Base-by-base conservation (phyloP, 2,329 filamentous ascomycete genomes). In the Teratosphaeria epicoccoides region DNA sequence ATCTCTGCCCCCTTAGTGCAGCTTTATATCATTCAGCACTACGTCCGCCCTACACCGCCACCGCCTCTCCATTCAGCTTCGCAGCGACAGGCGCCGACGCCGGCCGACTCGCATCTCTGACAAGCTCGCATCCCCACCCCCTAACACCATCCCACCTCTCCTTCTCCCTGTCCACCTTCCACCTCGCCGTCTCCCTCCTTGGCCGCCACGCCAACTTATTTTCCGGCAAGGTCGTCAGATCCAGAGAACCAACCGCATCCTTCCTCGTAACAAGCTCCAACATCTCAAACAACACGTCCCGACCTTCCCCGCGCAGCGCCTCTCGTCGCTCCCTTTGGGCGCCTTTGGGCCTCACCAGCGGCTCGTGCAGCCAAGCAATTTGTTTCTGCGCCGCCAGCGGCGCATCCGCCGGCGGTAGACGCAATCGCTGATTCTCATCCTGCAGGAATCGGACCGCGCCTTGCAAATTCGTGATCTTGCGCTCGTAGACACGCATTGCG, bases 201-300 rank as follows among this genome's bases (percentile, higher is more conserved):
- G 83, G 83, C 56, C 80, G 76, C 84, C 85, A 88, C 9, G 77
- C 77, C 40, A 83, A 72, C 64, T 76, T 79, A 62, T 85, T 80
- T 62, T 76, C 70, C 1, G 81, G 78, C 57, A 83, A 65, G 24
- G 66, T 63, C 6, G 66, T 70, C n/a, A 87, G 71, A 60, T 86
- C 78, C 59, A 80, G 85, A 9, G 85, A 24, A 7, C 9, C 45
- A 9, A 44, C 40, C 23, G 24, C 51, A 64, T 55, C 70, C 73
- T 3, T 81, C 76, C 1, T 71, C 69, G 1, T 74, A 72, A 80
- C 79, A 65, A 88, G 76, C 57, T 76, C 76, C 46, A 88, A 71
- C 46, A 88, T 74, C 65, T 84, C 81, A 51, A 76, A 73, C 14
- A 88, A 74, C 2, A 80, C 79, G 55, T 84, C 82, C 55, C 76